Evolutionary conservation across 164 flowering plant species (phyloP).

Genomic region (Tinospora cordifolia): DNA sequence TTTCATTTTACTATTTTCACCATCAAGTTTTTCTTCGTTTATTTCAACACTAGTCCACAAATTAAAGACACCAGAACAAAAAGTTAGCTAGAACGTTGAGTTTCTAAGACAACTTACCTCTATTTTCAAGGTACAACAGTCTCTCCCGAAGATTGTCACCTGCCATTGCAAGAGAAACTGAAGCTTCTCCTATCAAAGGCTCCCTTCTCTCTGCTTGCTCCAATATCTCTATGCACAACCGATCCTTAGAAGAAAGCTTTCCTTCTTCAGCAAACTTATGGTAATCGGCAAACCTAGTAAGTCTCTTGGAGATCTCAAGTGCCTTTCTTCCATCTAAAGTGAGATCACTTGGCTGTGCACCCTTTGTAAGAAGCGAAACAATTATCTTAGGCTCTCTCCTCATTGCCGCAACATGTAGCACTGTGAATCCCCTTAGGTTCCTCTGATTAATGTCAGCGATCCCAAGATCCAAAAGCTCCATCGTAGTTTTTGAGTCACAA

Average conservation of each 20-base stretch:
- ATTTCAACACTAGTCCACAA: no score
- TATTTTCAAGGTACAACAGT: conserved; percentile 75
- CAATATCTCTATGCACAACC: conserved; percentile 77
- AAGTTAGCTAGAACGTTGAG: no score
- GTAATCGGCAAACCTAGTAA: conserved; percentile 54
- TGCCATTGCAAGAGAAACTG: conserved; percentile 70
- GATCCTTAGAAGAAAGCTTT: conserved; percentile 58
- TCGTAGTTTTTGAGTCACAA: conserved; percentile 76
- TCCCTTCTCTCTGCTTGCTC: conserved; percentile 90
- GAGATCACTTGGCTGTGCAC: conserved; percentile 62
- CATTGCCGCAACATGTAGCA: conserved; percentile 83
- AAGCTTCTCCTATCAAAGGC: conserved; percentile 77
- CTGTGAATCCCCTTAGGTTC: conserved; percentile 62
- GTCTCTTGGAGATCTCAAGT: conserved; percentile 72
- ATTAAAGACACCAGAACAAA: no score
- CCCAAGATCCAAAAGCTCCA: conserved; percentile 71
- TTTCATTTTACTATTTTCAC: no score
- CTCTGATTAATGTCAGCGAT: conserved; percentile 68
- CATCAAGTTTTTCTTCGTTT: no score
- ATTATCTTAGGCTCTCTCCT: conserved; percentile 78
- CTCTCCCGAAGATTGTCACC: conserved; percentile 71
- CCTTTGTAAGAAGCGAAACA: conserved; percentile 80
- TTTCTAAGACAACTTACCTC: conserved; percentile 43
- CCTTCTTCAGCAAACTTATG: conserved; percentile 46
- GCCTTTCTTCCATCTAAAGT: conserved; percentile 82